Evolutionary conservation across 1,284 basidiomycete species (phyloP).

Genomic region (Austroboletus niveus): DNA sequence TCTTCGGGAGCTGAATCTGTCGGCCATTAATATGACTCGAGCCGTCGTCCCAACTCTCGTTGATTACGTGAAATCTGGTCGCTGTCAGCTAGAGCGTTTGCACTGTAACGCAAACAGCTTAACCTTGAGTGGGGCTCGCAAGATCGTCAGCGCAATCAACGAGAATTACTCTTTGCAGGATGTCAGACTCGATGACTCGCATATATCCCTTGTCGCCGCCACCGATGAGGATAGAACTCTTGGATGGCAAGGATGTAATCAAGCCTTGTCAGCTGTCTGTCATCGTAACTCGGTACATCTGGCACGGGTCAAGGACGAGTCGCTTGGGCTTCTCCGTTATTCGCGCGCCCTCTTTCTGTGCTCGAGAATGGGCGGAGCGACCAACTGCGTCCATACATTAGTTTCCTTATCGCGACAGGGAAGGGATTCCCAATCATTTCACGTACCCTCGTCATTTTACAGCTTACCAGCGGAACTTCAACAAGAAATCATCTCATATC

Average conservation of each 20-base stretch:
- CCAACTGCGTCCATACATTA: not conserved
- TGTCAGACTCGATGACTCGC: slow-evolving; percentile 47
- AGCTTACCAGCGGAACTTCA: slow-evolving; percentile 60
- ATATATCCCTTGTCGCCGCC: slow-evolving; percentile 9
- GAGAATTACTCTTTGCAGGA: slow-evolving; percentile 51
- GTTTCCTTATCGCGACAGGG: slow-evolving; percentile 4
- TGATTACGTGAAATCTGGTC: slow-evolving; percentile 51
- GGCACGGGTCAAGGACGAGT: slow-evolving; percentile 44
- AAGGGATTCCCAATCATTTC: slow-evolving; percentile 7
- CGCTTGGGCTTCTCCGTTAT: slow-evolving; percentile 50
- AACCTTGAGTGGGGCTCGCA: slow-evolving; percentile 34
- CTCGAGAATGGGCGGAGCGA: slow-evolving; percentile 7
- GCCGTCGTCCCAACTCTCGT: slow-evolving; percentile 43
- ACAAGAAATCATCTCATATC: slow-evolving; percentile 56
- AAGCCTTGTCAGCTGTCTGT: slow-evolving; percentile 34
- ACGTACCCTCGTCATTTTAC: slow-evolving; percentile 32
- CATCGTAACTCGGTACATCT: slow-evolving; percentile 41
- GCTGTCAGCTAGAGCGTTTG: slow-evolving; percentile 27
- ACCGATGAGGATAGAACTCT: slow-evolving; percentile 19
- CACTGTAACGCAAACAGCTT: slow-evolving; percentile 33
- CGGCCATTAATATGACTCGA: slow-evolving; percentile 49
- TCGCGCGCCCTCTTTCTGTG: slow-evolving; percentile 50
- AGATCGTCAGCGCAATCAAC: slow-evolving; percentile 45
- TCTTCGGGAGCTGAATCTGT: slow-evolving; percentile 56
- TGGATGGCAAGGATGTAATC: slow-evolving; percentile 37